These are phyloP conservation scores for Fraxinus sp. DNA, from an alignment of 305 asterid species.

Conservation along the genomic window DNA sequence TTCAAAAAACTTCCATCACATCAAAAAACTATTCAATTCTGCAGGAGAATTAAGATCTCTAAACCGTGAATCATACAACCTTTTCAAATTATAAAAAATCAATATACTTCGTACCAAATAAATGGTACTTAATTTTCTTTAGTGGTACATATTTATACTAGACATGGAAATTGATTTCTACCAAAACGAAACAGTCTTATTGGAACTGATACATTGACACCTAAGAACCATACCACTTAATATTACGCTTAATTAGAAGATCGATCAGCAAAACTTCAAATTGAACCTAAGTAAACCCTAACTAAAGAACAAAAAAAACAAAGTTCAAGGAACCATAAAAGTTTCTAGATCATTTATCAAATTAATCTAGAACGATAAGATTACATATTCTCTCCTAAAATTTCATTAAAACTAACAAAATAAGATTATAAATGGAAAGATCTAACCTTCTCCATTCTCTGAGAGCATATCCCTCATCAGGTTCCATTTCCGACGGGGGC, in stretches of 20 bases:
- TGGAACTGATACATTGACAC: not conserved
- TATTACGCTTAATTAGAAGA: conserved; percentile 8
- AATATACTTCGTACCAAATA: not conserved
- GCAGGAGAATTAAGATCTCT: not conserved
- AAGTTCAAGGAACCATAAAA: not conserved
- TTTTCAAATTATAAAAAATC: not conserved
- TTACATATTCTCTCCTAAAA: not conserved
- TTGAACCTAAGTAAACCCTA: not conserved
- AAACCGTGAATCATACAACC: not conserved
- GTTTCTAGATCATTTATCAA: not conserved
- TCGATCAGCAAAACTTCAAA: not conserved
- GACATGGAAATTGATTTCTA: not conserved
- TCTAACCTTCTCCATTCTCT: conserved; percentile 79
- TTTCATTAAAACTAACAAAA: not conserved
- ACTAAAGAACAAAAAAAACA: not conserved
- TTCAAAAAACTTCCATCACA: not conserved
- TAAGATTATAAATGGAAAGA: not conserved
- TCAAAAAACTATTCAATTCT: not conserved
- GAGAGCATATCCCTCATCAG: conserved; percentile 60
- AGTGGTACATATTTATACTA: not conserved
- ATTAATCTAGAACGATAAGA: not conserved
- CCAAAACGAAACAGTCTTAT: not conserved
- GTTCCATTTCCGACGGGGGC: conserved; percentile 48
- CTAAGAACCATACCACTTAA: not conserved
- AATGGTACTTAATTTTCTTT: not conserved